Base-by-base conservation (phyloP, 768 basidiomycete species). In the Roridomyces roridus region DNA sequence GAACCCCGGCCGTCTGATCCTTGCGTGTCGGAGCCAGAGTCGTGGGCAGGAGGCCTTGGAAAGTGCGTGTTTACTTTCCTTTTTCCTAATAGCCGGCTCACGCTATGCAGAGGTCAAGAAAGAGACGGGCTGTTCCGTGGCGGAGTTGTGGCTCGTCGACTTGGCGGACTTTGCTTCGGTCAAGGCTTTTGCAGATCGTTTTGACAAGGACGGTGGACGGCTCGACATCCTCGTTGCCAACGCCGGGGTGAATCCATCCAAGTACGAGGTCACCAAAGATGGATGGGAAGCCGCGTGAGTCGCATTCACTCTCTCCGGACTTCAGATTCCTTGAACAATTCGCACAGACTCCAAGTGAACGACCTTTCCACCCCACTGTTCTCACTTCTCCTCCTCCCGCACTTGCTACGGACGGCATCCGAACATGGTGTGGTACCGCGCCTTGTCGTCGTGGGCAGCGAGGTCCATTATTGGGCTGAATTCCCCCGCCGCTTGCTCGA, bases 341-440 rank as follows among this genome's bases (percentile, higher is more conserved):
- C 7, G 14, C 7, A 31, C 45, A 85, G 83, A 10, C 51, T 83
- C 0, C 82, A 85, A 57, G 75, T 80, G 36, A 84, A 84, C 62
- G 60, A 74, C 60, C 65, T 85, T 8, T 68, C 78, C 0, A 72
- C 70, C 7, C 68, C 74, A 6, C 68, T 83, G 0, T 68, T 82
- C 4, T 66, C 72, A 0, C 57, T 84, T 5, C 70, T 73, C 7
- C 68, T 84, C 0, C 68, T 83, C 0, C 83, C 84, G 0, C 62
- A 58, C 9, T 71, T 85, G 68, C 42, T 75, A 1, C 63, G 72
- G 25, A 78, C 82, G 0, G 72, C 76, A 0, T 56, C 68, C 25
- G 63, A 66, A n/a, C 51, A 72, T 53, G 41, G 64, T 1, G 70
- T 72, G 1, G 65, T 55, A 1, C 74, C 79, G 0, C 69, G 77